Evolutionary conservation across 257 asterid species (phyloP).

Genomic region (Ophiorrhiza pumila): DNA sequence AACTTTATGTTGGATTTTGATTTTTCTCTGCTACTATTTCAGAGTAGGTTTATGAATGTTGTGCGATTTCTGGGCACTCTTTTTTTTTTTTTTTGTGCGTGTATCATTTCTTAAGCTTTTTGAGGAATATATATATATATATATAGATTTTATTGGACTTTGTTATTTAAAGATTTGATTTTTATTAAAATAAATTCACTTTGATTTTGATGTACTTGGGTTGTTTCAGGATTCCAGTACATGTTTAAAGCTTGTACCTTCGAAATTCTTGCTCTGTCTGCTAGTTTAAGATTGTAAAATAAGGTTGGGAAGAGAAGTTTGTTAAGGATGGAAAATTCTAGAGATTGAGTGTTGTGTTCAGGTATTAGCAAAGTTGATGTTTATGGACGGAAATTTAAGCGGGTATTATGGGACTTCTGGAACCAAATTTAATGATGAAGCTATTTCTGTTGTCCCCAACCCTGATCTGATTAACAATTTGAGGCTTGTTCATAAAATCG

Average conservation of each 20-base stretch:
- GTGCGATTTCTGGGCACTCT: not conserved
- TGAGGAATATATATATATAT: not conserved
- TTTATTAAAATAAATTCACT: not conserved
- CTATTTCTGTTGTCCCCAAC: conserved; percentile 22
- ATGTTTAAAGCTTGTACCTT: conserved; percentile 15
- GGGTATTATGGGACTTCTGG: conserved; percentile 30
- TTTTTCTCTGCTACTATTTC: not conserved
- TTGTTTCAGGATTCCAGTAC: conserved; percentile 21
- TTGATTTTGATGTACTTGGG: conserved; percentile 1
- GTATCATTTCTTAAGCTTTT: conserved; percentile 9
- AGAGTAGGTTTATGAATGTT: not conserved
- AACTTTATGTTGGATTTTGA: conserved; percentile 4
- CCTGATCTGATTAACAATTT: conserved; percentile 27
- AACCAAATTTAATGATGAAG: conserved; percentile 24
- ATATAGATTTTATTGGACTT: conserved; percentile 1
- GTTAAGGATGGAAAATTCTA: conserved; percentile 8
- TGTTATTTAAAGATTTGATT: not conserved
- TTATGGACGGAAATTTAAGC: conserved; percentile 50
- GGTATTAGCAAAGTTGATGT: conserved; percentile 30
- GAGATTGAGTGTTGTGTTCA: conserved; percentile 11
- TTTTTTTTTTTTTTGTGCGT: not conserved
- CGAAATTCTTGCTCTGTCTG: conserved; percentile 14
- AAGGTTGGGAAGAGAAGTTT: conserved; percentile 2
- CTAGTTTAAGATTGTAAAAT: conserved; percentile 11
- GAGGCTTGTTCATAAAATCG: conserved; percentile 26